Base-by-base conservation (phyloP, 2,329 filamentous ascomycete species). In the Ceratocystis cubensis region DNA sequence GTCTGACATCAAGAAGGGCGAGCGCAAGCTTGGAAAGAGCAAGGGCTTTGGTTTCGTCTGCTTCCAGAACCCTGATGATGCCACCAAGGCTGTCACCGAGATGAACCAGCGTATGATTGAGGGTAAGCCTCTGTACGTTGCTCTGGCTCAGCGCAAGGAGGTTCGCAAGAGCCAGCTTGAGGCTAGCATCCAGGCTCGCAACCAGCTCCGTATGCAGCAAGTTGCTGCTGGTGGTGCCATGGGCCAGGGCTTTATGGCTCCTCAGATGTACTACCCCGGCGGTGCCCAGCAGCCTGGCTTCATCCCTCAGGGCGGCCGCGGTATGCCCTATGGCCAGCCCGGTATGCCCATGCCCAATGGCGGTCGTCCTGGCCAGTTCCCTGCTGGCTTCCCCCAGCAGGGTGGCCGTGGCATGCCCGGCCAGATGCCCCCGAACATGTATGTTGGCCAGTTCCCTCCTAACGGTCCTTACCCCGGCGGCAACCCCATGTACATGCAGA, bases 101-200 rank as follows among this genome's bases (percentile, higher is more conserved):
- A 96, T 97, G 91, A 99, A 99, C 83, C 93, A 97, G 83, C 91
- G 94, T 78, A 99, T 99, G 94, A 83, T 97, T 72, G 88, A 92
- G 77, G 85, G 84, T 80, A 99, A 99, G 86, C 94, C 94, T 67
- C 84, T 99, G 69, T 99, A 99, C 75, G 94, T 99, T 73, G 94
- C 94, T 73, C 85, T 99, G 71, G 94, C 94, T 70, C 94, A 99
- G 84, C 93, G 94, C 80, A 99, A 99, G 86, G 94, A 99, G 79
- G 93, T 99, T 74, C 92, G 94, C 79, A 96, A 96, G 86, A 96
- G 87, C 81, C 94, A 97, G 83, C 90, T 99, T 72, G 94, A 99
- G 83, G 93, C 93, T 73, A 96, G 91, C 79, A 99, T 99, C 78
- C 94, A 97, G 81, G 93, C 94, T 77, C 91, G 94, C 78, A 97